Percentiles rank a stretch among this genome's conserved stretches.
These are phyloP conservation scores for Paradendryphiella salina DNA, from an alignment of 2,329 filamentous ascomycete genomes.

Conservation along the genomic window DNA sequence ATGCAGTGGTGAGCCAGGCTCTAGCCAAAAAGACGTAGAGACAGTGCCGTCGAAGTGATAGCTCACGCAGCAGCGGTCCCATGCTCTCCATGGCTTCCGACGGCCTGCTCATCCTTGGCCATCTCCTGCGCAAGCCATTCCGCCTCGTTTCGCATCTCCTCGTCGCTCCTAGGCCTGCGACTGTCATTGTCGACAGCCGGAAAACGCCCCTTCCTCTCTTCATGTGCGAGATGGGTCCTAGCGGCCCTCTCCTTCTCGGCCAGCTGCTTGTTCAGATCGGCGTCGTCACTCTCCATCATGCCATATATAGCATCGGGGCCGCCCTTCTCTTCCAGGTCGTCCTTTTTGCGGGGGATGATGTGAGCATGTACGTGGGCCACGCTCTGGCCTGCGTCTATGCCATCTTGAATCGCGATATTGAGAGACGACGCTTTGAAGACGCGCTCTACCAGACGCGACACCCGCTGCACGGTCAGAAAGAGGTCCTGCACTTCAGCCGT, in stretches of 20 bases:
- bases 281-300: conserved; percentile 79
- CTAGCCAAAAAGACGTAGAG: too few relatives aligned
- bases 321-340: conserved; percentile 60
- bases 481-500: conserved; percentile 77
- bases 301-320: conserved; percentile 78
- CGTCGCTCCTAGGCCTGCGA: conserved; percentile 65
- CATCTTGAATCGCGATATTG: conserved; percentile 96
- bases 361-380: conserved; percentile 93
- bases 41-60: background rate
- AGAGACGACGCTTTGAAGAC: conserved; percentile 71
- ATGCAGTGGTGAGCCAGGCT: too few relatives aligned
- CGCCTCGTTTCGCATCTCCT: conserved; percentile 82
- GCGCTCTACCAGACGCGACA: conserved; percentile 73
- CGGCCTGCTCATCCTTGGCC: conserved; percentile 46
- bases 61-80: background rate
- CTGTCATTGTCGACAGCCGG: conserved; percentile 68
- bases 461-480: conserved; percentile 81
- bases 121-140: conserved; percentile 64
- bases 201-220: conserved; percentile 59
- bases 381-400: conserved; percentile 85
- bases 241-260: conserved; percentile 59
- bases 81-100: background rate
- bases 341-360: conserved; percentile 73
- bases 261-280: conserved; percentile 75
- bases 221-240: conserved; percentile 29